Evolutionary conservation across 192 early-diverging fungal genomes (phyloP), one percentile per base, ranked within the genome.

Genomic region (Coemansia guatemalensis): DNA sequence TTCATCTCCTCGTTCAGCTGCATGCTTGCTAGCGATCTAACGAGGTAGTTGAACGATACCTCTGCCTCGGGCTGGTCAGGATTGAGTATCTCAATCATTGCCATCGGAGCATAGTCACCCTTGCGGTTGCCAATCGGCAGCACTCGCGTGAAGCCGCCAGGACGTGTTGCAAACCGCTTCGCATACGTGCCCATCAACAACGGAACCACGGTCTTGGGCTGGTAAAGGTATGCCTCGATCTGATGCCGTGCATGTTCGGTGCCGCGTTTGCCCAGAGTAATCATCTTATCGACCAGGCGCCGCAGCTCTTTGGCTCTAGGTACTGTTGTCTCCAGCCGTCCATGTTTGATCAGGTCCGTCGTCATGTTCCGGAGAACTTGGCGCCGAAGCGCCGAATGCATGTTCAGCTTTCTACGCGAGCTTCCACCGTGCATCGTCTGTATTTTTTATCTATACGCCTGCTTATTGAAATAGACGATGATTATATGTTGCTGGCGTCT

Each of bases 281-380:
- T 90, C 83, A 96, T 89, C 82, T 93, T 84, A 71, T 99, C 95
- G 17, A 88, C 94, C 30, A 90, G 71, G 27, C 88, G 85, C 73
- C 93, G 84, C n/a, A 96, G 71, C 61, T 91, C 89, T 74, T 92
- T 94, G 25, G 97, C 97, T 70, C 95, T 93, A 4, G 97, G 86
- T 11, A 95, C 69, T 0, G 97, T 99, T 8, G 97, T 99, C 66
- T 91, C 87, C 47, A 99, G 92, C 56, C 92, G 87, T 64, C 94
- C 95, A 74, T 95, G 80, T 66, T 89, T 81, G 64, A 99, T 88
- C 23, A 97, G 84, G 29, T 90, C 85, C 53, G 92, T 88, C 26
- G 88, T 86, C 78, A 96, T 82, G 74, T 94, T 96, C 56, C 92
- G 81, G 26, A 95, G 79, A 73, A 96, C 83, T 30, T 88, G 85